phyloP scores from a whole-genome alignment of 202 grass and related monocot species.

The Bolboschoenoplectus hybrid region DNA sequence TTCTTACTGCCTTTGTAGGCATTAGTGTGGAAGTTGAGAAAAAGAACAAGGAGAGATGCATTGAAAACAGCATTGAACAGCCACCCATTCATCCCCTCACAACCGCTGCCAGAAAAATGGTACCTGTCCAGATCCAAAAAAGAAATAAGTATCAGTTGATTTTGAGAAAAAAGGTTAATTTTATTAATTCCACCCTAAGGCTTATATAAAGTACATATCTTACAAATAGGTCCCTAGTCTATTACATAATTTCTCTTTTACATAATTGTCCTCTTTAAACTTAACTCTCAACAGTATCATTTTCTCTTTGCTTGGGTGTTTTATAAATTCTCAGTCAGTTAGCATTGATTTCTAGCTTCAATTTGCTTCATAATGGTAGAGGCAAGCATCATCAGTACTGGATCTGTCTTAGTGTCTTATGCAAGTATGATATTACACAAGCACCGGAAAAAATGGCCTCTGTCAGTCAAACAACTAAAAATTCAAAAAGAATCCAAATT shows the following conservation, averaged over 20 bases:
- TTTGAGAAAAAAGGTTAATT: no score
- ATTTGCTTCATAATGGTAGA: constrained; percentile 9
- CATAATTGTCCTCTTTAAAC: no score
- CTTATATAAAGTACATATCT: no score
- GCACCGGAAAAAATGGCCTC: not conserved
- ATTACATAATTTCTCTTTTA: no score
- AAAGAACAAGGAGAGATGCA: constrained; percentile 74
- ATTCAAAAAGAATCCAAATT: not conserved
- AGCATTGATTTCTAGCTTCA: not conserved
- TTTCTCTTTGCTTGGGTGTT: not conserved
- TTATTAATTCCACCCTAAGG: no score
- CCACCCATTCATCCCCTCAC: constrained; percentile 84
- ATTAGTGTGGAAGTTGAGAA: constrained; percentile 75
- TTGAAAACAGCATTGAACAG: constrained; percentile 91
- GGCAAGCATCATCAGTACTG: not conserved
- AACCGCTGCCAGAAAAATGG: constrained; percentile 67
- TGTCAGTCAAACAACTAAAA: not conserved
- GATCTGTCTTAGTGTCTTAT: not conserved
- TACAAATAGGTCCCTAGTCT: no score
- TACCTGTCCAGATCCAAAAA: constrained; percentile 37
- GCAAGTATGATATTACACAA: not conserved
- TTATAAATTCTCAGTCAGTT: not conserved
- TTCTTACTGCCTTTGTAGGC: constrained; percentile 58
- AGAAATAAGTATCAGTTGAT: not conserved
- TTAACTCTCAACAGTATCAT: not conserved